These are phyloP conservation scores for Sporothrix schenckii DNA, from an alignment of 2,329 filamentous ascomycete genomes.

Conservation along the genomic window DNA sequence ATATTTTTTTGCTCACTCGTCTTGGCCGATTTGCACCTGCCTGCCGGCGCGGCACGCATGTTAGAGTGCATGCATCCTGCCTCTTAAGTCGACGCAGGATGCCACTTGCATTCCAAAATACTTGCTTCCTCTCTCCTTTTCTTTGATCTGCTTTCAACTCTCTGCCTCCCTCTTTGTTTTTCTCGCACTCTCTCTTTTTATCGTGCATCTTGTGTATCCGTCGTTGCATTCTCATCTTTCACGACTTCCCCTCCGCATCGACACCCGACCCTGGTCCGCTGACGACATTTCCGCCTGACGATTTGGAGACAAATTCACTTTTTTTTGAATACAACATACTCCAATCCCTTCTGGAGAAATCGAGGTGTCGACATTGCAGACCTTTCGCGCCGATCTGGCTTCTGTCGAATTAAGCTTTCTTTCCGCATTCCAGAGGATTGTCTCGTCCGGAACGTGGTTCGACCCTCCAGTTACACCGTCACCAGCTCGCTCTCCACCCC, in stretches of 20 bases:
- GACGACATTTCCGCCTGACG: constrained; percentile 30
- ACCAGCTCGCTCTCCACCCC: constrained; percentile 28
- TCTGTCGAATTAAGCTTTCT: constrained; percentile 27
- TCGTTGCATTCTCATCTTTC: background rate
- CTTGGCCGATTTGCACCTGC: constrained; percentile 22
- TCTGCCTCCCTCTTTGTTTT: constrained; percentile 6
- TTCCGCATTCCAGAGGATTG: constrained; percentile 25
- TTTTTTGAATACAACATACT: constrained; percentile 16
- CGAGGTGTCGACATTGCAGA: background rate
- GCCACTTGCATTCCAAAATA: constrained; percentile 23
- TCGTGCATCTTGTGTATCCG: constrained; percentile 18
- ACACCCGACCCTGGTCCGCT: background rate
- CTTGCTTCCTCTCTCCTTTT: constrained; percentile 15
- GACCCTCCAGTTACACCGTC: constrained; percentile 2
- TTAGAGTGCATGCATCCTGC: constrained; percentile 28
- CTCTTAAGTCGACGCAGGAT: constrained; percentile 28
- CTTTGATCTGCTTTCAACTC: constrained; percentile 9
- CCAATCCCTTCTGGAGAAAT: background rate
- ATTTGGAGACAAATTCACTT: background rate
- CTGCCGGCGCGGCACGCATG: constrained; percentile 16
- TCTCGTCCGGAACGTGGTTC: constrained; percentile 20
- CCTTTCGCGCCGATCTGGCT: background rate
- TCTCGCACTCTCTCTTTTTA: background rate
- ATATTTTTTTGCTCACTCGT: constrained; percentile 23
- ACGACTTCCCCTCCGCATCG: background rate